Base-by-base conservation (phyloP, 2,329 filamentous ascomycete species). In the Juglanconis juglandina region DNA sequence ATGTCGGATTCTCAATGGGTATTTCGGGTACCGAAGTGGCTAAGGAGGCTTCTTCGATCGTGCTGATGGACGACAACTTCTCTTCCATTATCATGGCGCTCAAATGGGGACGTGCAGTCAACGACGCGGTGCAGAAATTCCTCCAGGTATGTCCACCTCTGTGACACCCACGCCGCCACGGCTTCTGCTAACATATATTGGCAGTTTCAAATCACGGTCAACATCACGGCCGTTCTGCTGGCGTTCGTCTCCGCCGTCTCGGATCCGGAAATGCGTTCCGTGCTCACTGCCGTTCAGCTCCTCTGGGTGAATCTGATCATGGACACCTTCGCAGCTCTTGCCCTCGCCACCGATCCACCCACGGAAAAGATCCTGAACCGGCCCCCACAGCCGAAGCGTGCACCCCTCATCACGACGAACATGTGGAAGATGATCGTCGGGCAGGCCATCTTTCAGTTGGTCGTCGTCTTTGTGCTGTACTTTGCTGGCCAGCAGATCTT, bases 251-350 rank as follows among this genome's bases (percentile, higher is more conserved):
- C 86, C 2, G 84, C 87, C 3, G 82, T 89, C 51, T 81, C 84
- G 8, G 80, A 79, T 59, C 70, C 75, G 5, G 74, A 81, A 10
- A 81, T 82, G 73, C 72, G 80, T 49, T 84, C 86, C 5, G 83
- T 89, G 2, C 80, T 89, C 49, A 87, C 82, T 1, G 85, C 87
- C 0, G 85, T 88, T 0, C 87, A 89, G 66, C 79, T 89, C 48
- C 77, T 89, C 39, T 89, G 86, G 86, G 84, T 88, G 54, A 89
- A 89, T 68, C 74, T 89, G 52, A 88, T 88, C 68, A 88, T 89
- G 85, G 85, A 88, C 66, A 87, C 86, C 5, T 87, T 88, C 62
- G 86, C 86, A 2, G 86, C 86, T 13, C 80, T 88, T 35, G 86
- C 85, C 8, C 77, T 88, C 10, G 86, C 86, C 5, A 88, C 86